Evolutionary conservation across 2,329 filamentous ascomycete species (phyloP).

Genomic region (Pseudogymnoascus sp.): DNA sequence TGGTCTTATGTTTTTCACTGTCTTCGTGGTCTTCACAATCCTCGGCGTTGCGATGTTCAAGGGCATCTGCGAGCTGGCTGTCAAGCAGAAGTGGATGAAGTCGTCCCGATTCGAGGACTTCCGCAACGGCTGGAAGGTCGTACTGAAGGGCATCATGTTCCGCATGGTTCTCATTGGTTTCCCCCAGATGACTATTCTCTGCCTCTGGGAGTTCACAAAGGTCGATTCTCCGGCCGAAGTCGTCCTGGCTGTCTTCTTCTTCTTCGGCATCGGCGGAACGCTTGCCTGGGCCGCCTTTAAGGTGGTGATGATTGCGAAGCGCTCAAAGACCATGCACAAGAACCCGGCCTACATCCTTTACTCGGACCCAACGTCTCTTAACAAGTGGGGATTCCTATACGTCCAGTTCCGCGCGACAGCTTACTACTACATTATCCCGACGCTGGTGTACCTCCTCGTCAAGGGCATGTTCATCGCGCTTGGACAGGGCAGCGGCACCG

Average conservation of each 20-base stretch:
- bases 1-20: conserved; percentile 77
- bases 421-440: conserved; percentile 87
- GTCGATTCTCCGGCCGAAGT: conserved; percentile 79
- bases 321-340: conserved; percentile 84
- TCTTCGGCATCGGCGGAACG: conserved; percentile 69
- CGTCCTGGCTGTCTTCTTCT: conserved; percentile 80
- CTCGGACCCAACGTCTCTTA: conserved; percentile 85
- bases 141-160: conserved; percentile 90
- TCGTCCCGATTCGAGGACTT: conserved; percentile 84
- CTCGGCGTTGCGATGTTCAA: conserved; percentile 73
- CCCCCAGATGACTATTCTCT: conserved; percentile 82
- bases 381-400: conserved; percentile 98
- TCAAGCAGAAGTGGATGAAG: conserved; percentile 70
- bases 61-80: conserved; percentile 65
- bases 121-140: conserved; percentile 86
- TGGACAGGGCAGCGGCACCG: conserved; percentile 59
- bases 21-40: conserved; percentile 70
- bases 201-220: conserved; percentile 86
- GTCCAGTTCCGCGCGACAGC: conserved; percentile 93
- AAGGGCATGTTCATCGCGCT: conserved; percentile 87
- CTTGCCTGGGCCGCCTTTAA: conserved; percentile 83
- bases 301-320: conserved; percentile 80
- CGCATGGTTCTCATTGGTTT: conserved; percentile 84
- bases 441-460: conserved; percentile 69
- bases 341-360: conserved; percentile 96